Evolutionary conservation across 768 basidiomycete species (phyloP).

Genomic region (Cyclocybe cylindracea): DNA sequence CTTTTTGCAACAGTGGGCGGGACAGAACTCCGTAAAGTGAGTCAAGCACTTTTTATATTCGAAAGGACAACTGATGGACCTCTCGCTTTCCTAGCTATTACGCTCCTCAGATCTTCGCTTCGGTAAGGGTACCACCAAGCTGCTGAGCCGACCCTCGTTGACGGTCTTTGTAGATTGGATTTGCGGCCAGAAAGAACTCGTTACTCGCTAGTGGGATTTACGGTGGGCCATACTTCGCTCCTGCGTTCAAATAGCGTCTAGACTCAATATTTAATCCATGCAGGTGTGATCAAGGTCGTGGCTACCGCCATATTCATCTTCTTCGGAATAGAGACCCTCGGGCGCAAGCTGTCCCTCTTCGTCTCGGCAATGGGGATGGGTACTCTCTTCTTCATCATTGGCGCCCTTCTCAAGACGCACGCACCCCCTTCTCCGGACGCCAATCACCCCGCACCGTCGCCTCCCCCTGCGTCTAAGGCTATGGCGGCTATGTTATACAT

Average conservation of each 20-base stretch:
- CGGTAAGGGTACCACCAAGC: slow-evolving; percentile 46
- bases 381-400: slow-evolving; percentile 77
- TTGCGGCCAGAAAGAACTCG: slow-evolving; percentile 54
- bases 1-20: slow-evolving; percentile 80
- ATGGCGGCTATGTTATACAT: slow-evolving; percentile 90
- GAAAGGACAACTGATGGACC: background rate
- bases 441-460: slow-evolving; percentile 27
- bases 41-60: slow-evolving; percentile 4
- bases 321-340: slow-evolving; percentile 65
- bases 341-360: slow-evolving; percentile 69
- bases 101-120: slow-evolving; percentile 71
- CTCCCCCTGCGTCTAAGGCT: slow-evolving; percentile 63
- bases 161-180: slow-evolving; percentile 57
- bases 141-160: no score
- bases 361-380: slow-evolving; percentile 83
- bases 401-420: slow-evolving; percentile 79
- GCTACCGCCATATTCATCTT: slow-evolving; percentile 69
- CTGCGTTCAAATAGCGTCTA: no score
- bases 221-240: slow-evolving; percentile 31
- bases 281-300: slow-evolving; percentile 55
- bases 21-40: slow-evolving; percentile 76
- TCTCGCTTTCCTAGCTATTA: slow-evolving; percentile 48
- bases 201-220: slow-evolving; percentile 79
- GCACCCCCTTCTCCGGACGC: slow-evolving; percentile 45
- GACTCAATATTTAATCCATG: background rate